Conservation (phyloP, 2,329 filamentous ascomycete species). For the Nemania bipapillata region DNA sequence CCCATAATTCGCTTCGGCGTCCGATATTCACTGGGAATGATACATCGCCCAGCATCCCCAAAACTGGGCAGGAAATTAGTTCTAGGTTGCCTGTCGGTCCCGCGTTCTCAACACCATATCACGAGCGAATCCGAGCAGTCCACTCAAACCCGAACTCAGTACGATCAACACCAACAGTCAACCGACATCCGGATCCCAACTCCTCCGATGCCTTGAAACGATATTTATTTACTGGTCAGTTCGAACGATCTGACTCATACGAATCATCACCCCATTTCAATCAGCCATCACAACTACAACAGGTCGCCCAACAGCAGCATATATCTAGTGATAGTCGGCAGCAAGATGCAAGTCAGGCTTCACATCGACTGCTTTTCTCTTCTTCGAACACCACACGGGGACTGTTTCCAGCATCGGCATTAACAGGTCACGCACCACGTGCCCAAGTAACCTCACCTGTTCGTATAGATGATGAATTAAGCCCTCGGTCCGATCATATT, state of each 20-base stretch:
- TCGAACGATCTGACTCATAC: slow-evolving; percentile 27
- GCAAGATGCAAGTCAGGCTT: slow-evolving; percentile 23
- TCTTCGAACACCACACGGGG: slow-evolving; percentile 39
- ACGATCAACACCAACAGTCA: slow-evolving; percentile 38
- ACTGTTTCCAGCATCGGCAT: slow-evolving; percentile 46
- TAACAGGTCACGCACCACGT: slow-evolving; percentile 39
- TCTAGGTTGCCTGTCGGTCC: slow-evolving; percentile 68
- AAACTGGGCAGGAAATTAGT: slow-evolving; percentile 74
- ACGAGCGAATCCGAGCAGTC: slow-evolving; percentile 69
- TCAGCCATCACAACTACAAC: slow-evolving; percentile 31
- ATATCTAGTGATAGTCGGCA: slow-evolving; percentile 16
- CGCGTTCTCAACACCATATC: slow-evolving; percentile 74
- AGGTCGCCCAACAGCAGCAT: slow-evolving; percentile 34
- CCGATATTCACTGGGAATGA: slow-evolving; percentile 55
- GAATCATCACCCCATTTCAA: slow-evolving; percentile 7
- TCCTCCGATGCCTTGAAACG: slow-evolving; percentile 66
- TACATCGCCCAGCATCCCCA: slow-evolving; percentile 68
- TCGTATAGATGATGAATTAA: slow-evolving; percentile 31
- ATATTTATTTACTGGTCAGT: slow-evolving; percentile 62
- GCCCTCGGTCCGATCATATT: slow-evolving; percentile 54
- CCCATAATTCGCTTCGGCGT: slow-evolving; percentile 47
- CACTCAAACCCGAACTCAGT: slow-evolving; percentile 50
- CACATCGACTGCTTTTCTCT: slow-evolving; percentile 31
- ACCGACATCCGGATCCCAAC: slow-evolving; percentile 44
- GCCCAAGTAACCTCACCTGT: slow-evolving; percentile 34